Conservation (phyloP, 768 basidiomycete genomes). For the Lactifluus echinatus region DNA sequence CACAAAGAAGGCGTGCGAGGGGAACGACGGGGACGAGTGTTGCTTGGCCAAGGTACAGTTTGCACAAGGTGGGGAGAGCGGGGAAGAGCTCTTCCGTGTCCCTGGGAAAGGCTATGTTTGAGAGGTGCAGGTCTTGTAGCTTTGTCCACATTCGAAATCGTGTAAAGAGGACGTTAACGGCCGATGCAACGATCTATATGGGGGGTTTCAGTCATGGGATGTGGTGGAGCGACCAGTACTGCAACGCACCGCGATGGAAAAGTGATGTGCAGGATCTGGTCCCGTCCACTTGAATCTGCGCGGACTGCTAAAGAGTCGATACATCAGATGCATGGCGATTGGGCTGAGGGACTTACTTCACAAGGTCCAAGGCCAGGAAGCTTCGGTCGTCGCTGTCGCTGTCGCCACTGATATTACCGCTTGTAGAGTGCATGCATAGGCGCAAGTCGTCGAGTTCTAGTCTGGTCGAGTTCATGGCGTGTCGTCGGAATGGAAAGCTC, state of each 20-base stretch:
- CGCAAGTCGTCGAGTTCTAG: slow-evolving; percentile 27
- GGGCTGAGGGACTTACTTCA: slow-evolving; percentile 29
- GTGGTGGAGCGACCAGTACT: background rate
- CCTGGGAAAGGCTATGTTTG: slow-evolving; percentile 37
- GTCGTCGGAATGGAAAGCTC: slow-evolving; percentile 1
- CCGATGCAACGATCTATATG: slow-evolving; percentile 36
- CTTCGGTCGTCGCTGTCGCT: slow-evolving; percentile 26
- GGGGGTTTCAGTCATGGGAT: background rate
- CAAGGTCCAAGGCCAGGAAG: slow-evolving; percentile 27
- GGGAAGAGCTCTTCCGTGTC: slow-evolving; percentile 27
- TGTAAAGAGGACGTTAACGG: slow-evolving; percentile 32
- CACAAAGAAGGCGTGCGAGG: slow-evolving; percentile 32
- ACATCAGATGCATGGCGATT: background rate
- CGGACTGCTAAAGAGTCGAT: no score
- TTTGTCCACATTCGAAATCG: slow-evolving; percentile 36
- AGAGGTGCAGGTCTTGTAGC: slow-evolving; percentile 38
- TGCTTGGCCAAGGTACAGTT: slow-evolving; percentile 43
- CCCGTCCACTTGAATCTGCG: slow-evolving; percentile 47
- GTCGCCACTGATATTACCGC: slow-evolving; percentile 24
- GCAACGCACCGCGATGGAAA: slow-evolving; percentile 49
- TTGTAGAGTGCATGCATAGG: slow-evolving; percentile 35
- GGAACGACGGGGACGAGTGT: slow-evolving; percentile 36
- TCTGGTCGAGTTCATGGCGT: background rate
- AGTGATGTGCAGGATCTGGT: slow-evolving; percentile 52
- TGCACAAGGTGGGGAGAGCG: slow-evolving; percentile 32